A percentile compares a stretch with the other conserved stretches of the same genome.
These are phyloP conservation scores for Boletus barrowsii DNA, from an alignment of 768 basidiomycete species.

Conservation along the genomic window DNA sequence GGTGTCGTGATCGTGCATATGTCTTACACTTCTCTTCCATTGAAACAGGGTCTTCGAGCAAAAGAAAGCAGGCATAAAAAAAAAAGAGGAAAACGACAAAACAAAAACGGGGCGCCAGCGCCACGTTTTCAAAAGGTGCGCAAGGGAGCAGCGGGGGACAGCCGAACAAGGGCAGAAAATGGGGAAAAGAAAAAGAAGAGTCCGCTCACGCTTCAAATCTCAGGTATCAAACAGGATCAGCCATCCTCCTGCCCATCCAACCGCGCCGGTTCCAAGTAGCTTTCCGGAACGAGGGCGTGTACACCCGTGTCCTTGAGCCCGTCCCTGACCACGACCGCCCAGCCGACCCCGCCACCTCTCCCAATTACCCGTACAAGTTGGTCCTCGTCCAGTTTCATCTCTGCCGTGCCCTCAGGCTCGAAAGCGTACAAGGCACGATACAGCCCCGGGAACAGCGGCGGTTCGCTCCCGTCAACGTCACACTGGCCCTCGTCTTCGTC, in stretches of 20 bases:
- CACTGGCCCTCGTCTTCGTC: constrained; percentile 14
- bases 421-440: constrained; percentile 80
- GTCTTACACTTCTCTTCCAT: too few relatives aligned
- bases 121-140: background rate
- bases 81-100: background rate
- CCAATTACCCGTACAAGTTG: constrained; percentile 73
- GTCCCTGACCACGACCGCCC: constrained; percentile 66
- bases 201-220: background rate
- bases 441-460: constrained; percentile 58
- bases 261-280: constrained; percentile 63
- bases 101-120: constrained; percentile 13
- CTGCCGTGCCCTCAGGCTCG: constrained; percentile 75
- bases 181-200: background rate
- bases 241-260: constrained; percentile 27
- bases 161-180: background rate
- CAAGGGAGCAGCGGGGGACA: background rate
- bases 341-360: constrained; percentile 73
- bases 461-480: constrained; percentile 12
- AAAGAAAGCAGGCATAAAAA: background rate
- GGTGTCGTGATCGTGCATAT: too few relatives aligned
- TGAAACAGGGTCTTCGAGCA: too few relatives aligned
- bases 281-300: constrained; percentile 78
- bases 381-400: constrained; percentile 78
- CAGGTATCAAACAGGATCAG: background rate
- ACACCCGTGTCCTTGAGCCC: constrained; percentile 34